These are phyloP conservation scores for Lachancea nothofagi DNA, from an alignment of 805 yeast genomes.

Conservation along the genomic window DNA sequence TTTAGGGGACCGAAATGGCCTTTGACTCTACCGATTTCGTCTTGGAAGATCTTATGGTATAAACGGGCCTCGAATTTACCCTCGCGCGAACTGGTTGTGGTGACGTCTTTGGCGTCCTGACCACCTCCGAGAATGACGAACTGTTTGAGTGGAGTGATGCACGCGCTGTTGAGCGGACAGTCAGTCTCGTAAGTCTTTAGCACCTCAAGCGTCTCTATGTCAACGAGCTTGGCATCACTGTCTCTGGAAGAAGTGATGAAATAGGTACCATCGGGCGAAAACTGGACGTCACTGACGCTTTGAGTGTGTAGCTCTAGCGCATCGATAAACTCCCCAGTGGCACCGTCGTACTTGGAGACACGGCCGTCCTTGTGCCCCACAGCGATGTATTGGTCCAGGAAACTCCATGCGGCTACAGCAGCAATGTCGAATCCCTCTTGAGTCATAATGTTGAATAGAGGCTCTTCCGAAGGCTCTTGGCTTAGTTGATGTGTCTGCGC, in stretches of 20 bases:
- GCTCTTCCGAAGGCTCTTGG: slow-evolving; percentile 42
- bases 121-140: slow-evolving; percentile 96
- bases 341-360: slow-evolving; percentile 72
- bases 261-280: slow-evolving; percentile 79
- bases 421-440: slow-evolving; percentile 56
- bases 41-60: slow-evolving; percentile 90
- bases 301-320: slow-evolving; percentile 67
- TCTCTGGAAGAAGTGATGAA: slow-evolving; percentile 92
- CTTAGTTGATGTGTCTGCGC: slow-evolving; percentile 21
- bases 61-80: slow-evolving; percentile 97
- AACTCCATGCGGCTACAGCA: slow-evolving; percentile 84
- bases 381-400: slow-evolving; percentile 64
- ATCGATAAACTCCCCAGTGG: slow-evolving; percentile 59
- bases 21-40: slow-evolving; percentile 93
- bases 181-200: slow-evolving; percentile 78
- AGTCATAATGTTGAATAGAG: slow-evolving; percentile 55
- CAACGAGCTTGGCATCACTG: slow-evolving; percentile 71
- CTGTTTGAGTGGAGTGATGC: slow-evolving; percentile 89
- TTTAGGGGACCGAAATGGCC: slow-evolving; percentile 99
- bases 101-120: slow-evolving; percentile 97
- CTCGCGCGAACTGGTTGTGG: slow-evolving; percentile 89
- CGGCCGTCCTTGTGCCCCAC: slow-evolving; percentile 87
- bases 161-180: slow-evolving; percentile 92
- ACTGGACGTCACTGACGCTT: slow-evolving; percentile 82
- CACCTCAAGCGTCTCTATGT: slow-evolving; percentile 66